Percentiles rank a stretch among this genome's conserved stretches.
Evolutionary conservation across 1,284 basidiomycete genomes (phyloP).

Genomic region (Ganoderma multipileum): DNA sequence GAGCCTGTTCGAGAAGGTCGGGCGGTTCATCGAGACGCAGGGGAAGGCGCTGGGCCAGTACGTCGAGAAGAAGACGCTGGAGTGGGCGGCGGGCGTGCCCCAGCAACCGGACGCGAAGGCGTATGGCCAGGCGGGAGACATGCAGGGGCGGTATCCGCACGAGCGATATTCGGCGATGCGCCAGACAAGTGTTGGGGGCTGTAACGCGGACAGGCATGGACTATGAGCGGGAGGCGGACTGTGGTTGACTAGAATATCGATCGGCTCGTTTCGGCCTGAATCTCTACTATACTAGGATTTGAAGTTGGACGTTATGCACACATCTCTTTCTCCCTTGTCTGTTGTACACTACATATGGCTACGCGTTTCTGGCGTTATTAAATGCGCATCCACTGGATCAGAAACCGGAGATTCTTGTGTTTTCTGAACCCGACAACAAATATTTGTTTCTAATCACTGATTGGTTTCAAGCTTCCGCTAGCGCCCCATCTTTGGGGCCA

Average conservation of each 20-base stretch:
- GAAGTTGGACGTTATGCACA: neutral
- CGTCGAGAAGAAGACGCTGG: conserved; percentile 23
- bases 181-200: neutral
- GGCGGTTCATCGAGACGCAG: conserved; percentile 30
- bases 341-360: neutral
- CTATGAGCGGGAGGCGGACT: neutral
- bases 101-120: neutral
- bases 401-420: too few relatives aligned
- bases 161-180: neutral
- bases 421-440: too few relatives aligned
- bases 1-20: conserved; percentile 32
- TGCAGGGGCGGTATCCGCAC: neutral
- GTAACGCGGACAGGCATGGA: neutral
- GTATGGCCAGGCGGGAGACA: neutral
- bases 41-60: conserved; percentile 25
- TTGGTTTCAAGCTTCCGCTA: too few relatives aligned
- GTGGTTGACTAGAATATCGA: neutral
- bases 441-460: too few relatives aligned
- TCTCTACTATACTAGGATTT: too few relatives aligned
- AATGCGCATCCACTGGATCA: too few relatives aligned
- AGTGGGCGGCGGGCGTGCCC: neutral
- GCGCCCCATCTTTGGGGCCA: too few relatives aligned
- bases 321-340: neutral
- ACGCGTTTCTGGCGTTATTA: too few relatives aligned
- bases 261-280: neutral